Base-by-base conservation (phyloP, 2,329 filamentous ascomycete genomes). In the Diplocarpon rosae region DNA sequence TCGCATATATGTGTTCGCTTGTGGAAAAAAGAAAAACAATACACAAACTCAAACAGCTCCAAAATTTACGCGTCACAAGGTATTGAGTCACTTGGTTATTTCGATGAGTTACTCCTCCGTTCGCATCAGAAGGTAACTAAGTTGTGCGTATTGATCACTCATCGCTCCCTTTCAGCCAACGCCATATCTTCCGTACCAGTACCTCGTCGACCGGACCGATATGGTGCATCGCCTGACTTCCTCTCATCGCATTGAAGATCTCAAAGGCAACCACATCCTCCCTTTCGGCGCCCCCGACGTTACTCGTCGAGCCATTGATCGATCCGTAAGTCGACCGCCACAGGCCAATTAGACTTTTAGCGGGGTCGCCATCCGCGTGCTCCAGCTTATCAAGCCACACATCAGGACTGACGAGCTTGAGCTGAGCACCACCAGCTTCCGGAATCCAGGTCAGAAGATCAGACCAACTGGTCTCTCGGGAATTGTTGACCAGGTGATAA, bases 371-470 rank as follows among this genome's bases (percentile, higher is more conserved):
- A 12, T 44, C 52, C 32, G 54, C 53, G 14, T 54, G 50, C 15
- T 59, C 51, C 14, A 58, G 49, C 3, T 46, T 41, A 45, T 68
- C 62, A 39, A 74, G 55, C 39, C 61, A 59, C n/a, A 51, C 33
- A 3, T 42, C n/a, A 71, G 52, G 70, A 69, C 56, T 35, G 5
- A 74, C 65, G 11, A 67, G 58, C 1, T 69, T 61, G 49, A 71
- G 67, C 2, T 42, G 27, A 0, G 40, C 40, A 0, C 43, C 33
- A 7, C 39, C 40, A 1, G 32, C n/a, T 12, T 45, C 46, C 17
- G 36, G 40, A 33, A 71, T 48, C 69, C 68, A 72, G 3, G 53
- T 48, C n/a, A 75, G 57, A 53, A 76, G 59, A 39, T 69, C 60
- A 1, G 49, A 55, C 71, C 70, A 75, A 1, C 54, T 65, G 3